Evolutionary conservation across 106 monocot genomes (phyloP).

Genomic region (Allium sativum): DNA sequence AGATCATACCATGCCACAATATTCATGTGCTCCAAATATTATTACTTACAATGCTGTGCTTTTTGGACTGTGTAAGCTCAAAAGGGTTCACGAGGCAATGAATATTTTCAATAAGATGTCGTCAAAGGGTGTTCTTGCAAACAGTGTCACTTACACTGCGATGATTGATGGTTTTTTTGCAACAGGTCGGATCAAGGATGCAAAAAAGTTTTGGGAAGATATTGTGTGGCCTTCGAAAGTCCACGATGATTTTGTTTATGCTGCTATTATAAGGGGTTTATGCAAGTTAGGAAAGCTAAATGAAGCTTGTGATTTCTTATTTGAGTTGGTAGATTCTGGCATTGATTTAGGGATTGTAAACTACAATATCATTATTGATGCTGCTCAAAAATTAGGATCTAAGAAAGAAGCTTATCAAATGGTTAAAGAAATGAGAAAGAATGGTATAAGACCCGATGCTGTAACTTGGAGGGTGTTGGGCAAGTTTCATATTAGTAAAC

Average conservation of each 20-base stretch:
- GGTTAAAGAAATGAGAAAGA: conserved; percentile 77
- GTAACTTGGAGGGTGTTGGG: conserved; percentile 85
- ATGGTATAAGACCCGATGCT: conserved; percentile 63
- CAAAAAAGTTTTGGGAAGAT: conserved; percentile 70
- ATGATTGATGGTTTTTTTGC: conserved; percentile 58
- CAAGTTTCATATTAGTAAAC: conserved; percentile 36
- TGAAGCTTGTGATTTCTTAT: conserved; percentile 75
- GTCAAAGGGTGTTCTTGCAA: conserved; percentile 22
- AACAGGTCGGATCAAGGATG: conserved; percentile 28
- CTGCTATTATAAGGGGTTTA: conserved; percentile 56
- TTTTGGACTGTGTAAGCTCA: conserved; percentile 46
- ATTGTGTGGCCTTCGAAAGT: conserved; percentile 55
- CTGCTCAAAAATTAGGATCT: conserved; percentile 44
- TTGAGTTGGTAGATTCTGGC: conserved; percentile 75
- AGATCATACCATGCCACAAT: conserved; percentile 25
- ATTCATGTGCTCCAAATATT: conserved; percentile 44
- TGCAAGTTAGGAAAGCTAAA: conserved; percentile 49
- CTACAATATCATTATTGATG: conserved; percentile 73
- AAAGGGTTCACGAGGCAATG: conserved; percentile 46
- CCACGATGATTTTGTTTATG: conserved; percentile 79
- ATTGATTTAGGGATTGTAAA: conserved; percentile 56
- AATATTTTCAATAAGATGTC: conserved; percentile 56
- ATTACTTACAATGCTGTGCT: conserved; percentile 67
- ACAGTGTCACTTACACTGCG: conserved; percentile 35
- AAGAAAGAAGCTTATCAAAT: conserved; percentile 73